A percentile compares a stretch with the other conserved stretches of the same genome.
Evolutionary conservation across 352 stramenopile species (phyloP).

Genomic region (Phytophthora fragariaefolia): DNA sequence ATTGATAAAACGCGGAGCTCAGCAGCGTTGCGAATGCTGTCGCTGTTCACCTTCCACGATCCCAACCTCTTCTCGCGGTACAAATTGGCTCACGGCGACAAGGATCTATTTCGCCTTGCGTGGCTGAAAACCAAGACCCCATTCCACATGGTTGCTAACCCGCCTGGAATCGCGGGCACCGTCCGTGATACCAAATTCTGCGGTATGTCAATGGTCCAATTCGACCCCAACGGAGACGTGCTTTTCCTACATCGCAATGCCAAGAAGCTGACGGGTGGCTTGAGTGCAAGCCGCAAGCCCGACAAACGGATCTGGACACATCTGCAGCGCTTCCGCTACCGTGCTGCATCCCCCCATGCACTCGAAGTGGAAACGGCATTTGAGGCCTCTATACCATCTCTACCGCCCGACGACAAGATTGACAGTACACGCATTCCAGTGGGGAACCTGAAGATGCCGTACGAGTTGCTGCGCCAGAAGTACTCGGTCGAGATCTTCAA

Average conservation of each 20-base stretch:
- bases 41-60: slow-evolving; percentile 49
- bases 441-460: slow-evolving; percentile 32
- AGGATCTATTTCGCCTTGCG: slow-evolving; percentile 64
- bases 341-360: slow-evolving; percentile 24
- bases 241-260: slow-evolving; percentile 61
- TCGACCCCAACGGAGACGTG: slow-evolving; percentile 45
- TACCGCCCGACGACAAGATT: slow-evolving; percentile 17
- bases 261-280: slow-evolving; percentile 45
- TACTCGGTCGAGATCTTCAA: slow-evolving; percentile 52
- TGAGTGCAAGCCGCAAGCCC: slow-evolving; percentile 9
- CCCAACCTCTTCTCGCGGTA: slow-evolving; percentile 45
- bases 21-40: neutral
- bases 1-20: slow-evolving; percentile 1
- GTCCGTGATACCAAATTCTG: slow-evolving; percentile 52
- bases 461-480: slow-evolving; percentile 38
- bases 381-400: slow-evolving; percentile 13
- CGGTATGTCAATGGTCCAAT: slow-evolving; percentile 59
- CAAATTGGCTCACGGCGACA: slow-evolving; percentile 58
- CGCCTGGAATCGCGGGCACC: slow-evolving; percentile 45
- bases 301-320: slow-evolving; percentile 45
- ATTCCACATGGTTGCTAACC: slow-evolving; percentile 62
- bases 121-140: slow-evolving; percentile 54
- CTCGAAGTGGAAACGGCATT: slow-evolving; percentile 7
- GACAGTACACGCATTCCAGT: slow-evolving; percentile 11
- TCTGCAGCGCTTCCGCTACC: slow-evolving; percentile 46